Evolutionary conservation across 179 eudicot species (phyloP).

Genomic region (Camellia oleifera): DNA sequence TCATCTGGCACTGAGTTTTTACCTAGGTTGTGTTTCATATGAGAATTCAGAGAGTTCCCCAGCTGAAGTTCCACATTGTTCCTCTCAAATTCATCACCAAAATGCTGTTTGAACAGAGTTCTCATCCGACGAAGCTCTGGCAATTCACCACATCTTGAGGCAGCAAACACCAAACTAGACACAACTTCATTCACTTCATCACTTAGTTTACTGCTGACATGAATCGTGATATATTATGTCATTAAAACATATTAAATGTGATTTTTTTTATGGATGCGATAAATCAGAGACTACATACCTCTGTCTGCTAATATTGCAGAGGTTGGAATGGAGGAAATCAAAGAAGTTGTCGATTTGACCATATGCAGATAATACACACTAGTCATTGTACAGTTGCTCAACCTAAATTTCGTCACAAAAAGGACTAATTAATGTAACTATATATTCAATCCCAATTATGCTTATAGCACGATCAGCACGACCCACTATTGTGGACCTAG

Average conservation of each 20-base stretch:
- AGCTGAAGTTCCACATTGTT: constrained; percentile 29
- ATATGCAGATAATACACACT: constrained; percentile 33
- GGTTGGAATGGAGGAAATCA: constrained; percentile 24
- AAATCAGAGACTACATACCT: constrained; percentile 25
- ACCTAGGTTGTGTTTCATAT: constrained; percentile 26
- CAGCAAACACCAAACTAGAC: constrained; percentile 42
- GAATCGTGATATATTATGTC: neutral
- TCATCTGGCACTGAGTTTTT: constrained; percentile 14
- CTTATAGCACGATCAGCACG: too few species aligned
- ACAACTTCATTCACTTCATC: constrained; percentile 31
- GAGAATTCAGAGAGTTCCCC: constrained; percentile 35
- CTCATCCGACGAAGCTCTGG: constrained; percentile 35
- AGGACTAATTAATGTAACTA: too few species aligned
- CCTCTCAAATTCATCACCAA: constrained; percentile 32
- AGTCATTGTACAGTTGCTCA: constrained; percentile 33
- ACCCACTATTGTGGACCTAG: too few species aligned
- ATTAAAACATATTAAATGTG: neutral
- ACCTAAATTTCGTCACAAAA: constrained; percentile 19
- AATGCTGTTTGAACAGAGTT: constrained; percentile 25
- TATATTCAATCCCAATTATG: too few species aligned
- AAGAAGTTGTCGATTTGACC: constrained; percentile 31
- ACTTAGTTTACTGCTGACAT: constrained; percentile 24
- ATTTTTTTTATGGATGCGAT: too few species aligned
- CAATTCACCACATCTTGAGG: constrained; percentile 58
- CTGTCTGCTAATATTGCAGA: constrained; percentile 13